Conservation (phyloP, 1,284 basidiomycete species). For the Naganishia cerealis region DNA sequence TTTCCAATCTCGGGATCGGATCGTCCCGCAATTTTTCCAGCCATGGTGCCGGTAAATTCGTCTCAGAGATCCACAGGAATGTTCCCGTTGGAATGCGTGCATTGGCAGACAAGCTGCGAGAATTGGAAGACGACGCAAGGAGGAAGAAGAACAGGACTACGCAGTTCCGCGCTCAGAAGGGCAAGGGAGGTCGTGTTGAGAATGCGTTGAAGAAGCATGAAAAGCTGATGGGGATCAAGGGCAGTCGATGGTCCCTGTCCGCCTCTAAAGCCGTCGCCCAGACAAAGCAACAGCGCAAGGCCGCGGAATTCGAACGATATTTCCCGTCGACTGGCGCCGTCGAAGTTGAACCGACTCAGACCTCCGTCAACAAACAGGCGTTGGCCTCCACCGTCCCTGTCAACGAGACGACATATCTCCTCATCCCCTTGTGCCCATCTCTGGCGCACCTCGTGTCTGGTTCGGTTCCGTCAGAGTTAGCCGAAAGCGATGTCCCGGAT, state of each 20-base stretch:
- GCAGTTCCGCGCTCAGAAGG: not conserved
- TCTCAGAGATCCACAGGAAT: conserved; percentile 20
- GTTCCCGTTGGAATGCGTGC: conserved; percentile 31
- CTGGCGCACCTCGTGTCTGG: conserved; percentile 26
- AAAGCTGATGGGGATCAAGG: conserved; percentile 28
- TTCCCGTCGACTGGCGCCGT: conserved; percentile 8
- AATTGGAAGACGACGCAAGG: conserved; percentile 47
- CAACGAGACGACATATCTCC: conserved; percentile 29
- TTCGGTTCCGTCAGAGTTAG: not conserved
- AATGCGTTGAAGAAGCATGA: conserved; percentile 29
- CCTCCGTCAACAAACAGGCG: no score
- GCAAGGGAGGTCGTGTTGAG: conserved; percentile 9
- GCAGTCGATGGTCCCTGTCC: conserved; percentile 10
- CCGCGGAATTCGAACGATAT: conserved; percentile 23
- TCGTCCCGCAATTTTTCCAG: conserved; percentile 32
- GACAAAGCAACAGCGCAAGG: not conserved
- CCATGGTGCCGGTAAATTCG: conserved; percentile 26
- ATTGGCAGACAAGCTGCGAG: conserved; percentile 40
- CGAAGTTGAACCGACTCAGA: not conserved
- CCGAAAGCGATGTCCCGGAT: conserved; percentile 1
- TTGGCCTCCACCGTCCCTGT: no score
- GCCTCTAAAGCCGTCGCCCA: conserved; percentile 6
- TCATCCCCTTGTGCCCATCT: conserved; percentile 27
- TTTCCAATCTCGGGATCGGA: conserved; percentile 26
- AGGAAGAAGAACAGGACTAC: conserved; percentile 32